Evolutionary conservation across 345 rosid genomes (phyloP), one percentile per base, ranked within the genome.

Genomic region (Aurinia saxatilis): DNA sequence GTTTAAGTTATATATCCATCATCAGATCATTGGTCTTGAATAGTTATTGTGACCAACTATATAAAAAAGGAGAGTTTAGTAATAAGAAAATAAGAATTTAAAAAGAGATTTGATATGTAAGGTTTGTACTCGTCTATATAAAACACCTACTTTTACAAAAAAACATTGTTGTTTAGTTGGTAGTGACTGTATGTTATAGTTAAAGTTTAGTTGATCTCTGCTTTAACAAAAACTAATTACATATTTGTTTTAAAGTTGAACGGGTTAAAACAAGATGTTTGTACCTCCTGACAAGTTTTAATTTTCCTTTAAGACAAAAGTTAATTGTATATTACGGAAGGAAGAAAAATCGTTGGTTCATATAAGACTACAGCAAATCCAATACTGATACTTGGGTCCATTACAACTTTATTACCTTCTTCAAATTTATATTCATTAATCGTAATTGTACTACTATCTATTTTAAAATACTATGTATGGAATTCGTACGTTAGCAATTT

Each of bases 321-420:
- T 56, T 35, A 41, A 36, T 57, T 38, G 39, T 21, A 49, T 49
- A 49, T 17, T n/a, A 57, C 21, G 38, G 38, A 39, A 19, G 41
- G 14, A n/a, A 18, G 19, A 57, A n/a, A 21, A 50, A 15, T 60
- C 12, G n/a, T 59, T 42, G 23, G 35, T 52, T 50, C 31, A 50
- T 50, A 35, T 50, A 35, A 45, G 4, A 27, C 1, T 27, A 27
- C 56, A 60, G 56, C 62, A 68, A 68, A 53, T 44, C 62, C 50
- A 46, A 19, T 18, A 38, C 42, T 42, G 68, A 69, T 60, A 44
- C 45, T 54, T 46, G 68, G 73, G 68, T 61, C 63, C 73, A 69
- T 53, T 46, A 61, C 57, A 61, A 37, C 57, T 61, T 61, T n/a
- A n/a, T 50, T 61, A 10, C 30, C 45, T 69, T 54, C 40, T 14